Conservation (phyloP, 257 asterid genomes). For the Scutellaria galericulata region DNA sequence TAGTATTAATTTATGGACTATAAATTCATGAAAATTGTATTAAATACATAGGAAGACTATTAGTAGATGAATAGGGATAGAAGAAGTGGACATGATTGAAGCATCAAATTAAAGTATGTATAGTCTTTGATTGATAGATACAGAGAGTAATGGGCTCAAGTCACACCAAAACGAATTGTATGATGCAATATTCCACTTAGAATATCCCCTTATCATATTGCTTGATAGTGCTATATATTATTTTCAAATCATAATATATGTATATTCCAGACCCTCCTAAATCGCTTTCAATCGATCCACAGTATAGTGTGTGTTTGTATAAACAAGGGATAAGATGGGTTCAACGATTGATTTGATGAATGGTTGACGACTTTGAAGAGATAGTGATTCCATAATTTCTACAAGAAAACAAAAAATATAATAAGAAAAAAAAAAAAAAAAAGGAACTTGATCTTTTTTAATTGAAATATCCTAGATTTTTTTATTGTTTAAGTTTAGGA, state of each 20-base stretch:
- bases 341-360: conserved; percentile 31
- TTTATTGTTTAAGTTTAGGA: no score
- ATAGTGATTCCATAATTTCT: conserved; percentile 17
- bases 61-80: background rate
- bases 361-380: conserved; percentile 25
- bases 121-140: conserved; percentile 16
- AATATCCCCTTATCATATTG: conserved; percentile 28
- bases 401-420: no score
- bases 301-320: no score
- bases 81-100: conserved; percentile 4
- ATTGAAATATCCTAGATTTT: no score
- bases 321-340: conserved; percentile 20
- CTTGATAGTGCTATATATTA: conserved; percentile 30
- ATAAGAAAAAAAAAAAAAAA: no score
- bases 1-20: no score
- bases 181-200: conserved; percentile 42
- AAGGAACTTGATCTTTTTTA: no score
- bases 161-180: conserved; percentile 28
- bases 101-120: background rate
- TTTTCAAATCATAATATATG: conserved; percentile 24
- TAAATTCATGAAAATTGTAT: no score
- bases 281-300: background rate
- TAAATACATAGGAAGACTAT: no score
- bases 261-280: background rate
- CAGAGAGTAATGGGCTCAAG: conserved; percentile 11